phyloP scores from a whole-genome alignment of 176 grass and related monocot genomes.

The Oropetium thomaeum region DNA sequence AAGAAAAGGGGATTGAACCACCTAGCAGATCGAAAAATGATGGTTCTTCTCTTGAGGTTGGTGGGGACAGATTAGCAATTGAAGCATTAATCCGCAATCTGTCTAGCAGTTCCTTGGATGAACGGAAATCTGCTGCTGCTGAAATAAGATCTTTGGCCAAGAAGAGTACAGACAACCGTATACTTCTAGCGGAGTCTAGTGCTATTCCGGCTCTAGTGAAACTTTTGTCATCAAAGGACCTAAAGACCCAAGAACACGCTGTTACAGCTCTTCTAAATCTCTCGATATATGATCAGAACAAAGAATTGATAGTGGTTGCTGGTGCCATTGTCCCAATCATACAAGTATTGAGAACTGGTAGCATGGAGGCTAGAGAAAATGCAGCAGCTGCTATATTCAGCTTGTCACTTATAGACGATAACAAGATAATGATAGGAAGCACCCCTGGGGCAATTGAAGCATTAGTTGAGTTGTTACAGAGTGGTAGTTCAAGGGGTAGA shows the following conservation, averaged over 20 bases:
- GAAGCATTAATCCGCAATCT: constrained; percentile 70
- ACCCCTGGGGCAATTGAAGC: constrained; percentile 78
- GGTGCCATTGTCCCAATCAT: constrained; percentile 83
- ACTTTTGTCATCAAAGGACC: constrained; percentile 71
- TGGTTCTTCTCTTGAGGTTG: constrained; percentile 62
- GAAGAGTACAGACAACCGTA: constrained; percentile 84
- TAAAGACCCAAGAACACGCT: constrained; percentile 90
- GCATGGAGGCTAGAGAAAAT: constrained; percentile 98
- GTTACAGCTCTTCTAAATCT: constrained; percentile 86
- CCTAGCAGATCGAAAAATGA: constrained; percentile 66
- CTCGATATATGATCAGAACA: constrained; percentile 97
- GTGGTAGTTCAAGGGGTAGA: constrained; percentile 73
- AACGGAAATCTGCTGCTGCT: constrained; percentile 74
- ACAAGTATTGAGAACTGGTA: constrained; percentile 62
- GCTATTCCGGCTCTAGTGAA: constrained; percentile 76
- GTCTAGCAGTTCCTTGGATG: constrained; percentile 65
- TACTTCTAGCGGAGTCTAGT: constrained; percentile 79
- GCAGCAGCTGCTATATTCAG: constrained; percentile 94
- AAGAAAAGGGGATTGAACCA: constrained; percentile 70
- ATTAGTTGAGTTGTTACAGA: constrained; percentile 73
- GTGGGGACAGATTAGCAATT: constrained; percentile 61
- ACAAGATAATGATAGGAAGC: constrained; percentile 94
- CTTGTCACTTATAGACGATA: constrained; percentile 85
- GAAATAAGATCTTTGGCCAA: constrained; percentile 93
- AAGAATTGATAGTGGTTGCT: constrained; percentile 82